phyloP scores from a whole-genome alignment of 768 basidiomycete species.

The Tubosaeta sp. region DNA sequence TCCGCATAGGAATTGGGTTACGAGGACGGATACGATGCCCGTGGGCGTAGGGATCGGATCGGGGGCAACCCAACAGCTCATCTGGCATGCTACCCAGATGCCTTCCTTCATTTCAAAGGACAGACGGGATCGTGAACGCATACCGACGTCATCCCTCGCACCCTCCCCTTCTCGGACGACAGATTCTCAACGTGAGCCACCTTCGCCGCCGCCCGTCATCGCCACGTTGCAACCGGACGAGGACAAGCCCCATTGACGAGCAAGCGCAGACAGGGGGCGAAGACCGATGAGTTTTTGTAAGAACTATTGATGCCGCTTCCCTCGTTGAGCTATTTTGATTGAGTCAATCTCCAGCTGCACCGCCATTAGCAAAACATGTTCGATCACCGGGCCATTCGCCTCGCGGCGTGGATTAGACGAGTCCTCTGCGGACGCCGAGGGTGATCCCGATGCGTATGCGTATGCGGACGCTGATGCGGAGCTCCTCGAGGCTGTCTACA shows the following conservation, averaged over 20 bases:
- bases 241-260: slow-evolving; percentile 20
- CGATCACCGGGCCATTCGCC: slow-evolving; percentile 23
- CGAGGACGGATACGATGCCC: slow-evolving; percentile 32
- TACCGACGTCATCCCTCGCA: slow-evolving; percentile 24
- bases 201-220: slow-evolving; percentile 30
- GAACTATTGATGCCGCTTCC: neutral
- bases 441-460: slow-evolving; percentile 33
- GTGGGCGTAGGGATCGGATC: slow-evolving; percentile 24
- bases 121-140: slow-evolving; percentile 23
- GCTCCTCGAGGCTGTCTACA: slow-evolving; percentile 49
- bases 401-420: slow-evolving; percentile 27
- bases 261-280: slow-evolving; percentile 23
- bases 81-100: slow-evolving; percentile 19
- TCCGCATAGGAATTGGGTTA: slow-evolving; percentile 19
- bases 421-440: slow-evolving; percentile 26
- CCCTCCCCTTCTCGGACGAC: slow-evolving; percentile 6
- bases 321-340: slow-evolving; percentile 2
- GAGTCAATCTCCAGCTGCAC: slow-evolving; percentile 9
- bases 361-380: slow-evolving; percentile 19
- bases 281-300: slow-evolving; percentile 27
- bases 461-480: slow-evolving; percentile 37
- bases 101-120: slow-evolving; percentile 25
- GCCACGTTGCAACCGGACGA: slow-evolving; percentile 28
- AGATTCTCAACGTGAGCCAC: slow-evolving; percentile 26
- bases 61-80: slow-evolving; percentile 24